Evolutionary conservation across 345 rosid species (phyloP), one percentile per base, ranked within the genome.

Genomic region (Brassica nigra): DNA sequence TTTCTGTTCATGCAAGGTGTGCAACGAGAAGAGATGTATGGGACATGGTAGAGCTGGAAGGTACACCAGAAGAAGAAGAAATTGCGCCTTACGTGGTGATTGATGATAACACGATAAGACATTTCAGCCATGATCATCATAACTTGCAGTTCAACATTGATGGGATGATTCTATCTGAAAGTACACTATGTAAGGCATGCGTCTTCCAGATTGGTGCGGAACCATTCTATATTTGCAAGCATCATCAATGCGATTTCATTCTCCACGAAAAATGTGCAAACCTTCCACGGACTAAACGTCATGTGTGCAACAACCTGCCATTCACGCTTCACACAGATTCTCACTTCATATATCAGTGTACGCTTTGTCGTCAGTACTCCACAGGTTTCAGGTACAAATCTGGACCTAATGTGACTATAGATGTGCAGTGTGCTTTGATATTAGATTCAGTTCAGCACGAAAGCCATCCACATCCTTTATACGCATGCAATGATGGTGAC

Each of bases 391-490:
- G 11, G 66, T 75, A 75, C 29, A 6, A 5, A 4, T 8, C 39
- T 15, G 55, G 6, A 4, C 1, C 6, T 8, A 6, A 1, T 4
- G 6, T 2, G 29, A 20, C 12, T 66, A 8, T 66, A 36, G 80
- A 77, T 44, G 52, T 69, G 23, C 70, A 62, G 4, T 77, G 80
- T 3, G 55, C 8, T 62, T 33, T 70, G 16, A 0, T 47, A 12
- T 14, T 39, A 9, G 80, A 77, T 0, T 2, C 75, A 5, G 0
- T 70, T 30, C 16, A 1, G 29, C 80, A 70, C 12, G 4, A 3
- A 44, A 61, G 69, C 67, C 75, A 70, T 77, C 62, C 2, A 31
- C 70, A 77, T 62, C 70, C 55, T 62, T 63, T 77, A 8, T 70
- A 61, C 11, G 6, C 6, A 9, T 36, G 6, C 36, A 4, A 6